These are phyloP conservation scores for Suillus placidus DNA, from an alignment of 768 basidiomycete species.

Conservation along the genomic window DNA sequence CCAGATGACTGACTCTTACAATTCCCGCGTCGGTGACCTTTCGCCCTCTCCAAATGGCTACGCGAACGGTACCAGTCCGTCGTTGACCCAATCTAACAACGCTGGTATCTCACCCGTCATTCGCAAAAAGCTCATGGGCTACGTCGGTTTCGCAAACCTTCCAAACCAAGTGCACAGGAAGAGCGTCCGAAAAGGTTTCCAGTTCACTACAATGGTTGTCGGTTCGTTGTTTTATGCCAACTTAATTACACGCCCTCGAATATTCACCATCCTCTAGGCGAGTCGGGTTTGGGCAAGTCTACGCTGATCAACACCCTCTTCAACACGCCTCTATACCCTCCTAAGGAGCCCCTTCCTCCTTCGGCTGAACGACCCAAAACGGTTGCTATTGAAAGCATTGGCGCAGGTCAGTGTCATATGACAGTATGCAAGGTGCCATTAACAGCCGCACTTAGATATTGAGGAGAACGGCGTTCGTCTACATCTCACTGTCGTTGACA, in stretches of 20 bases:
- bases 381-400: conserved; percentile 97
- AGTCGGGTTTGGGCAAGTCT: conserved; percentile 98
- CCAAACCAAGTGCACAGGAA: conserved; percentile 99
- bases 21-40: conserved; percentile 65
- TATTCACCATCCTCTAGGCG: conserved; percentile 54
- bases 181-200: conserved; percentile 97
- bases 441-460: conserved; percentile 66
- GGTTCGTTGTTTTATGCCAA: conserved; percentile 59
- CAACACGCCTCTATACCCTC: conserved; percentile 93
- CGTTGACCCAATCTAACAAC: conserved; percentile 45
- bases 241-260: conserved; percentile 22
- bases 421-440: not conserved
- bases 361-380: conserved; percentile 88
- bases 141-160: conserved; percentile 95
- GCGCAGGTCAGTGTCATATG: conserved; percentile 71
- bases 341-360: conserved; percentile 82
- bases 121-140: conserved; percentile 94
- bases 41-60: conserved; percentile 56
- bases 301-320: conserved; percentile 99
- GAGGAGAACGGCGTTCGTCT: conserved; percentile 98
- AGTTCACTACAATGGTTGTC: conserved; percentile 99
- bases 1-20: conserved; percentile 81
- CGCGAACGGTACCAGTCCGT: conserved; percentile 66
- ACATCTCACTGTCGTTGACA: conserved; percentile 98
- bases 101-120: conserved; percentile 43